Evolutionary conservation across 2,329 filamentous ascomycete genomes (phyloP), one percentile per base, ranked within the genome.

Genomic region (Aureobasidium sp.): DNA sequence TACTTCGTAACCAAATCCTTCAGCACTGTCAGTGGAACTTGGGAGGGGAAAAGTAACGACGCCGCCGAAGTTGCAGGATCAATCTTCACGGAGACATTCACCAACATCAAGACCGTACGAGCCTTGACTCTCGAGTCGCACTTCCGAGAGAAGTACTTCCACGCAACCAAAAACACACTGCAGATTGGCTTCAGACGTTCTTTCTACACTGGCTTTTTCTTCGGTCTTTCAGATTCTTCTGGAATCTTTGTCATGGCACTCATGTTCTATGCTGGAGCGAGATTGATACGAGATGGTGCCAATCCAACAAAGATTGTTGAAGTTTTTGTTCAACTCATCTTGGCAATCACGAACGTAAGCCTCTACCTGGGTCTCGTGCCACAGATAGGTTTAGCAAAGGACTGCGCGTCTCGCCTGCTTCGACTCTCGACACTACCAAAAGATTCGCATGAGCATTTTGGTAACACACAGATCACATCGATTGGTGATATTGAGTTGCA

Each of bases 311-410:
- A 80, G 1, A 81, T 94, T 19, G 75, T 95, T 29, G 83, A 87
- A 62, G 88, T 94, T 0, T 85, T 94, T 66, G 88, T 91, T 35
- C 79, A 96, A 57, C 79, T 97, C 1, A 80, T 96, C n/a, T 89
- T 96, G 69, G 87, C 88, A 63, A 83, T 95, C 60, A 84, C 86
- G 11, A 89, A 87, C 11, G 83, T 88, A 2, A 84, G 84, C 37
- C 79, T 80, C 33, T 83, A 94, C 59, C 74, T 95, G 19, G 80
- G 82, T 50, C 86, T 86, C 68, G 84, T 97, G 25, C 92, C 93
- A 0, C 90, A 95, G 68, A 85, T 96, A 45, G 86, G 85, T 13
- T 83, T 86, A 17, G 85, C 90, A 0, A 84, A 86, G 64, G 84
- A 87, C 33, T 87, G 87, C 0, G 90, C 89, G 0, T 80, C 82